Evolutionary conservation across 192 early-diverging fungal species (phyloP).

Genomic region (Coemansia javaensis): DNA sequence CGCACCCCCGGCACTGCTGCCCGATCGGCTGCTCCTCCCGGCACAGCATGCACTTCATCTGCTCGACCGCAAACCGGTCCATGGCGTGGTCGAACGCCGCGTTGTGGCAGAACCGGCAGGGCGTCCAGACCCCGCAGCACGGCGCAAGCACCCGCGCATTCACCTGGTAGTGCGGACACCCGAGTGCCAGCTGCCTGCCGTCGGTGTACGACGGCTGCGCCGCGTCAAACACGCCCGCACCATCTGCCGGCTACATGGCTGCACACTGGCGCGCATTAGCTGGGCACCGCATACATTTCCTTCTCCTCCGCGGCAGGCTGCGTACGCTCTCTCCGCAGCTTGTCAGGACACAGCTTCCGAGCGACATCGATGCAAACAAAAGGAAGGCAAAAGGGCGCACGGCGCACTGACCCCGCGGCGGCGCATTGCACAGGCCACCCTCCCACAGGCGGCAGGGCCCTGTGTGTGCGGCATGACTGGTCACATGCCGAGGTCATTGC

Average conservation of each 20-base stretch:
- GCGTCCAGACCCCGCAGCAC: constrained; percentile 69
- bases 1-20: constrained; percentile 67
- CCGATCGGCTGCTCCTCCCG: constrained; percentile 69
- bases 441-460: no score
- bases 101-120: constrained; percentile 79
- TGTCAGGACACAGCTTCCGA: no score
- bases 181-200: constrained; percentile 9
- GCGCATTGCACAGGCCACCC: no score
- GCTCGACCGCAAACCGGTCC: constrained; percentile 60
- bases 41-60: constrained; percentile 96
- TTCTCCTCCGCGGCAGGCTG: no score
- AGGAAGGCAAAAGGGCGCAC: no score
- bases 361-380: no score
- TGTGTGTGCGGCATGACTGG: no score
- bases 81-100: constrained; percentile 61
- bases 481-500: no score
- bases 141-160: constrained; percentile 52
- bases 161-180: constrained; percentile 41
- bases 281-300: no score
- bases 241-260: background rate
- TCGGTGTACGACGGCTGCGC: constrained; percentile 9
- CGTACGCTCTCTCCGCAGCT: no score
- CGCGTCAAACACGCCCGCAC: background rate
- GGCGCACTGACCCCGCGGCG: no score
- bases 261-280: no score